Percentiles rank a stretch among this genome's conserved stretches.
Evolutionary conservation across 2,329 filamentous ascomycete genomes (phyloP).

Genomic region (Fusarium sp.): DNA sequence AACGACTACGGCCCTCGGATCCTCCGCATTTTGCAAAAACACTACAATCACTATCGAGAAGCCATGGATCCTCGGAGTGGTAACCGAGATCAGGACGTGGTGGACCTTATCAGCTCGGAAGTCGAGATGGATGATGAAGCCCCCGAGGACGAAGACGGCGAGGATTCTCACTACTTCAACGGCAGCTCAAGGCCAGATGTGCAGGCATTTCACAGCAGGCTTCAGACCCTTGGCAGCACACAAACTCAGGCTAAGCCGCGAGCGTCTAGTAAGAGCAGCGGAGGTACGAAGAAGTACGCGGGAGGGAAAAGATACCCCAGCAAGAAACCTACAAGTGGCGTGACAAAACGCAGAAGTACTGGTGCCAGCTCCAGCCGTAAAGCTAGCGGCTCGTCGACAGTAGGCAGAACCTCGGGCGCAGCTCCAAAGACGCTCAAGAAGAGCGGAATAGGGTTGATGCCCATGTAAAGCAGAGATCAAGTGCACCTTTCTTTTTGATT

Average conservation of each 20-base stretch:
- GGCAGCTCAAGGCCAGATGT: constrained; percentile 43
- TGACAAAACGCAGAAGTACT: constrained; percentile 45
- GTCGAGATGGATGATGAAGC: constrained; percentile 50
- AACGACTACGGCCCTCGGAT: constrained; percentile 68
- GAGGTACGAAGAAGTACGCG: constrained; percentile 42
- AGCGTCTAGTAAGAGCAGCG: constrained; percentile 41
- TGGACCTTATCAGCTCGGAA: constrained; percentile 64
- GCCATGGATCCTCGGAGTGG: constrained; percentile 55
- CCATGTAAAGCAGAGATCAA: constrained; percentile 41
- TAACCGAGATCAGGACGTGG: constrained; percentile 53
- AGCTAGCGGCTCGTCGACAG: constrained; percentile 44
- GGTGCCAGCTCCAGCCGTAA: constrained; percentile 42
- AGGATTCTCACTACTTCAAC: constrained; percentile 60
- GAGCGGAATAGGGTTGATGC: constrained; percentile 46
- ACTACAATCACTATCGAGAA: constrained; percentile 57
- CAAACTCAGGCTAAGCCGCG: constrained; percentile 40
- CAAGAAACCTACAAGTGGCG: constrained; percentile 44
- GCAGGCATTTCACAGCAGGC: constrained; percentile 47
- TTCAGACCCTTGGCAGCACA: constrained; percentile 44
- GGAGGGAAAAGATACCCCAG: constrained; percentile 45
- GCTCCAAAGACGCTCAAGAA: constrained; percentile 46
- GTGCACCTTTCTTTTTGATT: not conserved
- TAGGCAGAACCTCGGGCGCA: constrained; percentile 33
- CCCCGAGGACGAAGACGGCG: constrained; percentile 50
- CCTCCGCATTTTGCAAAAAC: constrained; percentile 64